These are phyloP conservation scores for Stereocaulon alpinum DNA, from an alignment of 495 filamentous ascomycete genomes.

Conservation along the genomic window DNA sequence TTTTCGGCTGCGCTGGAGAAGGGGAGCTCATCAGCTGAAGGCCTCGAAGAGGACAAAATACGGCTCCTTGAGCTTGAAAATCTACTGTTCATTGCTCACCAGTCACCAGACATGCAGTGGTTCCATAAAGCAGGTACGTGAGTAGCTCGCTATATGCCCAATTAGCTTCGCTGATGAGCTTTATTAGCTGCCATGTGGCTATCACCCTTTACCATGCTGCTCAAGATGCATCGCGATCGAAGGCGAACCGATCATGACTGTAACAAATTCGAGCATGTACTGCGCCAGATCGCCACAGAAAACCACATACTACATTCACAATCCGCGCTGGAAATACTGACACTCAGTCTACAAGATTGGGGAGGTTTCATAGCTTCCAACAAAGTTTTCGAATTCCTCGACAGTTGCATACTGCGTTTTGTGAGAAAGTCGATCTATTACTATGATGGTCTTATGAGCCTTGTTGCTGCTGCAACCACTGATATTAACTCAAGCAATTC, in stretches of 20 bases:
- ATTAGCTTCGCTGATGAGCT: constrained; percentile 12
- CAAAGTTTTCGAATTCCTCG: constrained; percentile 53
- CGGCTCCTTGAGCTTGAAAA: constrained; percentile 61
- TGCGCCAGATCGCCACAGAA: constrained; percentile 41
- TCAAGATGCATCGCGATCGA: constrained; percentile 42
- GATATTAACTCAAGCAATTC: constrained; percentile 5
- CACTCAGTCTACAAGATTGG: constrained; percentile 36
- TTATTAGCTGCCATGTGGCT: constrained; percentile 28
- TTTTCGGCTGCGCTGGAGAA: constrained; percentile 56
- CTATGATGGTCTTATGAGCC: constrained; percentile 47
- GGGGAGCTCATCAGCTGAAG: constrained; percentile 26
- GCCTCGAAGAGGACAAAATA: constrained; percentile 40
- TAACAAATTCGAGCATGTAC: constrained; percentile 20
- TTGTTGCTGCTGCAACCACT: constrained; percentile 13
- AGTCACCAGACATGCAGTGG: constrained; percentile 75
- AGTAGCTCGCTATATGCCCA: neutral
- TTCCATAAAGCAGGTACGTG: constrained; percentile 51
- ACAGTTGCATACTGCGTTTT: constrained; percentile 65
- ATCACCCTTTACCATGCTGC: constrained; percentile 56
- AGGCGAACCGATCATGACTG: constrained; percentile 25
- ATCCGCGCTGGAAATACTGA: constrained; percentile 41
- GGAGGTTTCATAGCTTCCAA: constrained; percentile 17
- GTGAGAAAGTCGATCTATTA: constrained; percentile 59
- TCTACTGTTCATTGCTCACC: constrained; percentile 62
- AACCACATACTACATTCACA: constrained; percentile 37